phyloP scores from a whole-genome alignment of 208 protist species.

The Crithidia bombi region DNA sequence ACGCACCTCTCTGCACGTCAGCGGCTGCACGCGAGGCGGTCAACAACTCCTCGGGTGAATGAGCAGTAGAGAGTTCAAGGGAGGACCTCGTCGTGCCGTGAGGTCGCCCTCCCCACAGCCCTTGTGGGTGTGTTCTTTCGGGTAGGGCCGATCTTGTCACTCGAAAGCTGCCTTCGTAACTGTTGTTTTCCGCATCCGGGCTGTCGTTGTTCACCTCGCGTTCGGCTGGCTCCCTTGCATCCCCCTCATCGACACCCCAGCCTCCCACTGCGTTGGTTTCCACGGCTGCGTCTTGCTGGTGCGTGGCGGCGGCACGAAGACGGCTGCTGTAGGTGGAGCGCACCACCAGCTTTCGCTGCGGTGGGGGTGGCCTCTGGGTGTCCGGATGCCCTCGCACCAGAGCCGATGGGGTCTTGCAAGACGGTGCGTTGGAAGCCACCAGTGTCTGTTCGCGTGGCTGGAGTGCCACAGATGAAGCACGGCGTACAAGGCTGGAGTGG shows the following conservation, averaged over 20 bases:
- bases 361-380: not conserved
- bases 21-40: not conserved
- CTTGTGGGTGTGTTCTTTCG: no score
- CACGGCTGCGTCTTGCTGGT: not conserved
- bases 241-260: not conserved
- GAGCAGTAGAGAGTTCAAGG: no score
- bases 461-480: constrained; percentile 1
- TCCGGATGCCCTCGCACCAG: not conserved
- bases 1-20: no score
- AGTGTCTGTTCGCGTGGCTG: not conserved
- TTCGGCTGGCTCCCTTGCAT: no score
- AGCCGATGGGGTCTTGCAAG: not conserved
- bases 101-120: no score
- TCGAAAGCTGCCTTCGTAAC: no score
- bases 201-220: no score
- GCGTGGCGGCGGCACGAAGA: constrained; percentile 12
- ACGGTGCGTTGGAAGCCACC: not conserved
- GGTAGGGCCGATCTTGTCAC: no score
- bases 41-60: not conserved
- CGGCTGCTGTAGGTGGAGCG: constrained; percentile 34
- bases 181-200: no score
- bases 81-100: no score
- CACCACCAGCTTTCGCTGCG: constrained; percentile 8
- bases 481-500: constrained; percentile 32
- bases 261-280: not conserved